A percentile compares a stretch with the other conserved stretches of the same genome.
Evolutionary conservation across 441 rosid genomes (phyloP).

Genomic region (Eutrema salsugineum): DNA sequence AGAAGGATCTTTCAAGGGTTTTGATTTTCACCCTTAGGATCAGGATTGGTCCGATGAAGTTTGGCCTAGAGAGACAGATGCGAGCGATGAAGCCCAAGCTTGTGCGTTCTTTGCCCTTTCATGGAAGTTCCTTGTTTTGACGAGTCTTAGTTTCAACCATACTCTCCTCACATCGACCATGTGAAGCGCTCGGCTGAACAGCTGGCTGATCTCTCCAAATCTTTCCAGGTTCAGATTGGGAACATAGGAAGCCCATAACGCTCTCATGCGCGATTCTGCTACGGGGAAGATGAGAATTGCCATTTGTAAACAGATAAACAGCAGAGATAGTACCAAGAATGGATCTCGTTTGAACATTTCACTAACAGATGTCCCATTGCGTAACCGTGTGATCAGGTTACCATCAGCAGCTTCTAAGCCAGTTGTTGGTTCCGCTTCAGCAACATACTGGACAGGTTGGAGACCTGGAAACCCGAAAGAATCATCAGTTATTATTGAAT

Average conservation of each 20-base stretch:
- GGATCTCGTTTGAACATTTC: constrained; percentile 54
- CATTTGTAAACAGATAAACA: constrained; percentile 52
- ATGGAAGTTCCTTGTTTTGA: constrained; percentile 72
- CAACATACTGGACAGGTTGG: constrained; percentile 49
- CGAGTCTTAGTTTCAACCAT: constrained; percentile 60
- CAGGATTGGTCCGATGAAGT: constrained; percentile 57
- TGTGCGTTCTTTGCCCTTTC: constrained; percentile 68
- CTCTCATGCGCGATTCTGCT: constrained; percentile 47
- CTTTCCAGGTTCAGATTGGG: constrained; percentile 76
- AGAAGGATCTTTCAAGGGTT: background rate
- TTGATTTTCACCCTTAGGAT: constrained; percentile 7
- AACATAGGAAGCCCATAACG: constrained; percentile 51
- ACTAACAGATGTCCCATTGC: constrained; percentile 32
- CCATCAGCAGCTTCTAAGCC: constrained; percentile 8
- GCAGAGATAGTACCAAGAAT: constrained; percentile 45
- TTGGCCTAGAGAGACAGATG: constrained; percentile 82
- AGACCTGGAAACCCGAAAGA: constrained; percentile 18
- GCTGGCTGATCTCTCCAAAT: constrained; percentile 76
- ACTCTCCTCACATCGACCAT: constrained; percentile 80
- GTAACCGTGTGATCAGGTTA: constrained; percentile 32
- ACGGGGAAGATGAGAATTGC: constrained; percentile 45
- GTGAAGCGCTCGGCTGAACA: constrained; percentile 56
- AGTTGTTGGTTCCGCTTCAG: constrained; percentile 32
- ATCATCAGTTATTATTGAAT: background rate
- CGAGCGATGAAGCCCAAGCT: constrained; percentile 87